Evolutionary conservation across 352 stramenopile species (phyloP).

Genomic region (Pythium monospermum): DNA sequence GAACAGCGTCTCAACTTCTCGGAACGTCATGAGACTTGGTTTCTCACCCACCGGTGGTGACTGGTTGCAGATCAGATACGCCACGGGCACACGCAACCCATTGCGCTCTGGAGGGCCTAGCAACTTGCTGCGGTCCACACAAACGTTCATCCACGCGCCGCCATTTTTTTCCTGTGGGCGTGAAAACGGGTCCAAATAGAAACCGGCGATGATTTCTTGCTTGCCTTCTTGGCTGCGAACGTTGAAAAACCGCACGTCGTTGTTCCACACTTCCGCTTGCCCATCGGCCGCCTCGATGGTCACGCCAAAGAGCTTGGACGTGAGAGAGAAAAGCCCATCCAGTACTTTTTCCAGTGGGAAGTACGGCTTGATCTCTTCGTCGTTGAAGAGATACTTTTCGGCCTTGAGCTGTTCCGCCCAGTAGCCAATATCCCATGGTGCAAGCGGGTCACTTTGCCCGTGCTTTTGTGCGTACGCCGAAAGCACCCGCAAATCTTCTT

Average conservation of each 20-base stretch:
- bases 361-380: conserved; percentile 97
- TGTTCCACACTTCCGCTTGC: conserved; percentile 86
- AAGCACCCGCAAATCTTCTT: conserved; percentile 90
- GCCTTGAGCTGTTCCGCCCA: conserved; percentile 96
- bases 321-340: conserved; percentile 95
- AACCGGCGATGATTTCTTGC: conserved; percentile 90
- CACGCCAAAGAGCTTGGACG: conserved; percentile 93
- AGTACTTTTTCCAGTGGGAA: conserved; percentile 95
- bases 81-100: conserved; percentile 86
- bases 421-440: conserved; percentile 93
- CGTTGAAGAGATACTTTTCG: conserved; percentile 92
- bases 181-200: conserved; percentile 97
- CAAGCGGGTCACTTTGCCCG: conserved; percentile 72
- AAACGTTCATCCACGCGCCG: conserved; percentile 98
- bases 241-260: conserved; percentile 96
- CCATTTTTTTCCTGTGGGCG: conserved; percentile 96
- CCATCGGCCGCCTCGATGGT: conserved; percentile 84
- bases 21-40: conserved; percentile 98
- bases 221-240: conserved; percentile 75
- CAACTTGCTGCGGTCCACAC: conserved; percentile 90
- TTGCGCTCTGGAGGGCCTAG: conserved; percentile 55
- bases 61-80: conserved; percentile 98
- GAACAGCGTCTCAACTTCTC: conserved; percentile 96
- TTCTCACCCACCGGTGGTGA: conserved; percentile 89
- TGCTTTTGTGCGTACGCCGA: conserved; percentile 77